Conservation (phyloP, 352 stramenopile species). For the Halophytophthora batemanensis region DNA sequence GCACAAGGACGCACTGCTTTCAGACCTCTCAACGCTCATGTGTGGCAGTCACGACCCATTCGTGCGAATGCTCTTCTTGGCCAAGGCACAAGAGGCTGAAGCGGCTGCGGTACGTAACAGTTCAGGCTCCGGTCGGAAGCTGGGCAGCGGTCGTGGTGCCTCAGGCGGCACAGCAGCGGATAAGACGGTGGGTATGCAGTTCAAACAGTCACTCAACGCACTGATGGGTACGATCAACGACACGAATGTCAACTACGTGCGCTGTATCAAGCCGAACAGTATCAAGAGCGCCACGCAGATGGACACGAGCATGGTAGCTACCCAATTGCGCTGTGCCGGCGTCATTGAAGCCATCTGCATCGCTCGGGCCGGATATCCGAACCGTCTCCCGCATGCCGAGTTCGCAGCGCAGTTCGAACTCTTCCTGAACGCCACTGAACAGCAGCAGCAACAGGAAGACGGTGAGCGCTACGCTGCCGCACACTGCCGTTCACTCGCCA, state of each 20-base stretch:
- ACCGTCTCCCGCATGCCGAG: conserved; percentile 70
- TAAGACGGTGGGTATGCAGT: conserved; percentile 78
- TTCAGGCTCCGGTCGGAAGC: conserved; percentile 23
- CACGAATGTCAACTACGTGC: conserved; percentile 78
- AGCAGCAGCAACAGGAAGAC: conserved; percentile 27
- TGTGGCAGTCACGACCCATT: conserved; percentile 45
- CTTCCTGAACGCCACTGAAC: conserved; percentile 50
- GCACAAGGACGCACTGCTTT: conserved; percentile 92
- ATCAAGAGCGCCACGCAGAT: conserved; percentile 59
- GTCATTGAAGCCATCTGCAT: conserved; percentile 83
- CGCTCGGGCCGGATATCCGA: conserved; percentile 75
- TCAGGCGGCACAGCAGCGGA: conserved; percentile 16
- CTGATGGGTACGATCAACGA: conserved; percentile 76
- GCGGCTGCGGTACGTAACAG: conserved; percentile 16
- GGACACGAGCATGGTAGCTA: conserved; percentile 72
- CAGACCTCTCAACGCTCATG: conserved; percentile 87
- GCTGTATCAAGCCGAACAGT: conserved; percentile 86
- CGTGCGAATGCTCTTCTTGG: conserved; percentile 55
- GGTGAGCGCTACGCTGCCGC: conserved; percentile 13
- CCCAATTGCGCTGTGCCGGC: conserved; percentile 74
- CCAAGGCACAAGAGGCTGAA: conserved; percentile 33
- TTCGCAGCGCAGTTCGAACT: conserved; percentile 67
- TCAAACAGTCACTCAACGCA: conserved; percentile 60
- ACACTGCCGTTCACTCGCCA: conserved; percentile 52
- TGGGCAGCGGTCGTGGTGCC: conserved; percentile 17